Percentiles rank a stretch among this genome's conserved stretches.
phyloP scores from a whole-genome alignment of 768 basidiomycete species.

The Boletellus ananiceps region DNA sequence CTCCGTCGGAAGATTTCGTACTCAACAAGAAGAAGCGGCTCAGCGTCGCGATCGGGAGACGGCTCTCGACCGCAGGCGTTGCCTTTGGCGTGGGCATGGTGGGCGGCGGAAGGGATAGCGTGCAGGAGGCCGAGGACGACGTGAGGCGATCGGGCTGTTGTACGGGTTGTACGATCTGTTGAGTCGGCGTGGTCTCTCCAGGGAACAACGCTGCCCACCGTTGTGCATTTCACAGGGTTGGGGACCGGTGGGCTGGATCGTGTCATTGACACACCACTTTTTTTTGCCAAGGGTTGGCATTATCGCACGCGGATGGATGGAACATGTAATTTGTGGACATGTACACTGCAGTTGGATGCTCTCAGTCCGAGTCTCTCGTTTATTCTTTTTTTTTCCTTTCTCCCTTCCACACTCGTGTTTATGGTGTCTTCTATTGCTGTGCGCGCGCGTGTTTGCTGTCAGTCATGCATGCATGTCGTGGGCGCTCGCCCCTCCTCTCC shows the following conservation, averaged over 20 bases:
- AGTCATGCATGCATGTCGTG: too few relatives aligned
- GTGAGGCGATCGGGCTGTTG: conserved; percentile 31
- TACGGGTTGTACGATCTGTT: conserved; percentile 39
- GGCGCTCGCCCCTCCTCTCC: too few relatives aligned
- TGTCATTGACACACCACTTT: not conserved
- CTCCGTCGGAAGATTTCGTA: conserved; percentile 44
- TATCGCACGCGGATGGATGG: too few relatives aligned
- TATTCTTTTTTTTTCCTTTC: too few relatives aligned
- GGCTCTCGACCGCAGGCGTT: conserved; percentile 13
- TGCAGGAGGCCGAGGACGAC: conserved; percentile 13
- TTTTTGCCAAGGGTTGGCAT: not conserved
- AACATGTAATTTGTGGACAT: too few relatives aligned
- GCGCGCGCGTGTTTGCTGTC: too few relatives aligned
- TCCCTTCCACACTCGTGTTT: too few relatives aligned
- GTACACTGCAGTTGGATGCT: too few relatives aligned
- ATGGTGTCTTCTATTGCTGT: too few relatives aligned
- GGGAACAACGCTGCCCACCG: too few relatives aligned
- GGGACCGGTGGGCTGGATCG: not conserved
- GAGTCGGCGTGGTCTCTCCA: not conserved
- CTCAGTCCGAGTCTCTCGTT: too few relatives aligned
- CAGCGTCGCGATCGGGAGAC: conserved; percentile 25
- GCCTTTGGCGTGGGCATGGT: conserved; percentile 9
- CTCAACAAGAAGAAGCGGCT: conserved; percentile 53
- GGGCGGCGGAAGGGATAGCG: not conserved
- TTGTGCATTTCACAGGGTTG: not conserved